Evolutionary conservation across 1,284 basidiomycete genomes (phyloP), one percentile per base, ranked within the genome.

Genomic region (Phlebopus sp.): DNA sequence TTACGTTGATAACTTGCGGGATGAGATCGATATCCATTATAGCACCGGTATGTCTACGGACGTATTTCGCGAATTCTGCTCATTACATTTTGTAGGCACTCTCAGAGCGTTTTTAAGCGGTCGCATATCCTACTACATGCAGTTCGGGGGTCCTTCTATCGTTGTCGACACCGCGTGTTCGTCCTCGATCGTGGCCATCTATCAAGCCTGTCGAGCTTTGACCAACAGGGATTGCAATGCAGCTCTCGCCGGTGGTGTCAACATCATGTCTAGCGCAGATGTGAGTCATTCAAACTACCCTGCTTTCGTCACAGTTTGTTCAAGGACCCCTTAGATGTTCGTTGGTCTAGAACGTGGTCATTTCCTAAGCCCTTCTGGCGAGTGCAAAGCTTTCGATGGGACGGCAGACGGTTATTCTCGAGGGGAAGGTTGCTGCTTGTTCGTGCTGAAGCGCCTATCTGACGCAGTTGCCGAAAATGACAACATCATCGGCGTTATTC

Each of bases 81-180:
- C 11, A 60, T 37, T 39, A 47, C 27, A 15, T 47, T 21, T 30
- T 36, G 14, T 53, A 87, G 86, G 86, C 8, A 88, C 81, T 0
- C 58, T 88, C 31, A 75, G 70, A 34, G 77, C 84, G 4, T 89
- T 88, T 59, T 66, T 87, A 29, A 83, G 82, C 48, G 86, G 86
- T 19, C 79, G 83, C 27, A 72, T 88, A 44, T 84, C 86, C 0
- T 82, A 85, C 55, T 79, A 76, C 2, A 78, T 86, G 70, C 72
- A 78, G 51, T 71, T 86, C 43, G 71, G 81, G 32, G 86, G 86
- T 0, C 85, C 86, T 4, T 86, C 85, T 0, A 64, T 85, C 13
- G 82, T 84, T 0, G 62, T 86, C 34, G 83, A 89, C 53, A 88
- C 86, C 0, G 83, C 84, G 1, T 88, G 86, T 59, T 87, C 84